Evolutionary conservation across 306 rosid genomes (phyloP), one percentile per base, ranked within the genome.

Genomic region (Spatholobus suberectus): DNA sequence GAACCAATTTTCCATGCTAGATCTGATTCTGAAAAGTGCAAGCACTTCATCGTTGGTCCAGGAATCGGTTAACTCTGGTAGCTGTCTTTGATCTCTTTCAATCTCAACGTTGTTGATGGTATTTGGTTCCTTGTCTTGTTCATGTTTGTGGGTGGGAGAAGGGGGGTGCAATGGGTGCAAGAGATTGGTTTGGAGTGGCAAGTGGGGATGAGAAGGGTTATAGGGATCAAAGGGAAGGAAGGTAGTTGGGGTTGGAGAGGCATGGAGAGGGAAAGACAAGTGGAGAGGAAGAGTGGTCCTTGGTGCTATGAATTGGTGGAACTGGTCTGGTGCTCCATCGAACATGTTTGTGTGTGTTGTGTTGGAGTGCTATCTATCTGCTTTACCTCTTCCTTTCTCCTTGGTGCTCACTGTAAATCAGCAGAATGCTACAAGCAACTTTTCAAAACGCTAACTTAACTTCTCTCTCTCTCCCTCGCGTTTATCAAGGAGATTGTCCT

Each of bases 1-100:
- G 88, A 89, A 88, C 89, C 91, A 91, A 88, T 77, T 86, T 55
- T 93, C 94, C 89, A 89, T 79, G 87, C 67, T 85, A 70, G 98
- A 95, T 95, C 97, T 91, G 93, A 95, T 88, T 78, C 94, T 86
- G 65, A 95, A 72, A 2, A 95, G 94, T 27, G 95, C 92, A 57
- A 93, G 90, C 18, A 91, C 84, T 81, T 95, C 95, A 11, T 93
- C 91, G 70, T 88, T 84, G 10, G 75, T 87, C 98, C 98, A 95
- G 18, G 94, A 82, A 77, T 88, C 82, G 18, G 51, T 15, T 37
- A 80, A 21, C 4, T 12, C 17, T 7, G 83, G 61, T 4, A 73
- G 26, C 13, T 80, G 29, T 9, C 29, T 58, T 75, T 87, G 70
- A 51, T 69, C 34, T 35, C 67, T 84, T 66, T 49, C 80, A 29